Base-by-base conservation (phyloP, 495 filamentous ascomycete species). In the Podospora tetraspora region DNA sequence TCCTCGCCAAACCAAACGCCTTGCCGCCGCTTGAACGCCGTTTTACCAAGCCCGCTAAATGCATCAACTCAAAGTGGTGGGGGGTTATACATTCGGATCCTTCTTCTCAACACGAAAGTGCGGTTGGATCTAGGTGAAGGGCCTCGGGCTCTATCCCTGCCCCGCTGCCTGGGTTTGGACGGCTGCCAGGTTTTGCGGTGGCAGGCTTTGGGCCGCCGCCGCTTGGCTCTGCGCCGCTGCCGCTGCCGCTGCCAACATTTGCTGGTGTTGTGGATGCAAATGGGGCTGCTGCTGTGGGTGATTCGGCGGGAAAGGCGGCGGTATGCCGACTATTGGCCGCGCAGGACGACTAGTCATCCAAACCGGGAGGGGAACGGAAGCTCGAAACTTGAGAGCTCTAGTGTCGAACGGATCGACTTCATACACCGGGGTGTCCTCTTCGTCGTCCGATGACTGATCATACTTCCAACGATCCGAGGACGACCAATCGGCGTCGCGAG, bases 391-490 rank as follows among this genome's bases (percentile, higher is more conserved):
- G 82, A 94, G 84, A 68, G 90, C 87, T 58, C 84, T 82, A 61
- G 87, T 86, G 73, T 90, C 89, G 71, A 85, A 91, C 57, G 85
- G 87, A 77, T 94, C 91, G 57, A 90, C 81, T 59, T 87, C 81
- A 81, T 91, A 92, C 69, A 81, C 76, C 6, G 84, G 82, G 22
- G 62, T 62, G 13, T 85, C 84, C 30, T 90, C 84, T 68, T 92
- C 90, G 32, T 92, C 91, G 71, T 94, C 91, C 16, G 84, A 83
- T 65, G 85, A 83, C 64, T 88, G 85, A 74, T 96, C 92, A 80
- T 90, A 95, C 75, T 92, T 94, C 85, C 90, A 94, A 62, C 89
- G 87, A 73, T 96, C 92, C 57, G 84, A 84, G 66, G 83, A 81
- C 59, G 82, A 71, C 16, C 82, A 82, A 64, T 83, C 82, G 68